phyloP scores from a whole-genome alignment of 805 yeast genomes.

The Clavispora santaluciae region DNA sequence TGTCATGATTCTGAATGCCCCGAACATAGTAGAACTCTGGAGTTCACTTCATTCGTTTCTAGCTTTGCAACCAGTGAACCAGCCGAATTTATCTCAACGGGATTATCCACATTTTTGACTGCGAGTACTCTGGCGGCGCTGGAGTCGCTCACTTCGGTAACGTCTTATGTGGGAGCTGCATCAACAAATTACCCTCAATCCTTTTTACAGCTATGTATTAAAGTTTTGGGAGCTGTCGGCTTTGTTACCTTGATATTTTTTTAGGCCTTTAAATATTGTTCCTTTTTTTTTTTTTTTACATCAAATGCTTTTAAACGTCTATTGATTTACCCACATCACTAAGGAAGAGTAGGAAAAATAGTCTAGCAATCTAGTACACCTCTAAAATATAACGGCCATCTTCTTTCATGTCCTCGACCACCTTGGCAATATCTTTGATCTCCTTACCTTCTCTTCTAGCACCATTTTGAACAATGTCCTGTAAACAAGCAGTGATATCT shows the following conservation, averaged over 20 bases:
- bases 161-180: not conserved
- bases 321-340: too few relatives aligned
- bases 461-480: constrained; percentile 70
- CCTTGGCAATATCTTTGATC: constrained; percentile 66
- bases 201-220: not conserved
- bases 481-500: constrained; percentile 84
- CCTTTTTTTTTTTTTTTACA: not conserved
- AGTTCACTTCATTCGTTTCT: too few relatives aligned
- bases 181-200: not conserved
- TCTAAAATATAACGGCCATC: constrained; percentile 87
- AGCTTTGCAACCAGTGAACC: not conserved
- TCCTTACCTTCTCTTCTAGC: constrained; percentile 60
- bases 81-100: not conserved
- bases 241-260: not conserved
- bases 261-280: not conserved
- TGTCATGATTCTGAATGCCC: too few relatives aligned
- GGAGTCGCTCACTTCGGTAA: not conserved
- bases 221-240: not conserved
- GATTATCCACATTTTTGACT: not conserved
- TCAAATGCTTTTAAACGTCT: too few relatives aligned
- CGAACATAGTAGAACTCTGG: too few relatives aligned
- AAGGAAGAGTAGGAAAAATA: not conserved
- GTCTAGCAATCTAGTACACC: constrained; percentile 56
- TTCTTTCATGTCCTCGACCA: constrained; percentile 91
- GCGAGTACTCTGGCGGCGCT: too few relatives aligned